A percentile compares a stretch with the other conserved stretches of the same genome.
phyloP scores from a whole-genome alignment of 345 rosid species.

The Jatropha curcas region DNA sequence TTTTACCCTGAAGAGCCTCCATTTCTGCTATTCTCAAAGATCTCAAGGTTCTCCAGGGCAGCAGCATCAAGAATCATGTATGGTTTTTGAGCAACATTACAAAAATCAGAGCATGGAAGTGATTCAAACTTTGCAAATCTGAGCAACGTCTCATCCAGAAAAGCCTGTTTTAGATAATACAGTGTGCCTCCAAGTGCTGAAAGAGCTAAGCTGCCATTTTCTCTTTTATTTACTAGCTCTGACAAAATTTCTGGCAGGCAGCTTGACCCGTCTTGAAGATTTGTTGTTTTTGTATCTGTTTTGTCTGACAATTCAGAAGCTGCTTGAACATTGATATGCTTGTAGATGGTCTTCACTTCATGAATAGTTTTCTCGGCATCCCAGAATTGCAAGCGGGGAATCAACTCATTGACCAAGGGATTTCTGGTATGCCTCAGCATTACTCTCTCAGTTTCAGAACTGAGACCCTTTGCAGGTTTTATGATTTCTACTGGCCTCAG shows the following conservation, averaged over 20 bases:
- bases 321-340: slow-evolving; percentile 38
- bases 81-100: slow-evolving; percentile 57
- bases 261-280: slow-evolving; percentile 33
- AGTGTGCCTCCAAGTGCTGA: slow-evolving; percentile 97
- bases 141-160: slow-evolving; percentile 85
- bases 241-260: slow-evolving; percentile 59
- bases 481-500: slow-evolving; percentile 92
- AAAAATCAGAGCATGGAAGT: slow-evolving; percentile 66
- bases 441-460: slow-evolving; percentile 74
- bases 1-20: slow-evolving; percentile 83
- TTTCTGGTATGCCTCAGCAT: slow-evolving; percentile 79
- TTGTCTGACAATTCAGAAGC: slow-evolving; percentile 36
- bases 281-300: slow-evolving; percentile 29
- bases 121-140: slow-evolving; percentile 84
- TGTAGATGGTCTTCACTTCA: slow-evolving; percentile 60
- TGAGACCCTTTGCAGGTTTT: slow-evolving; percentile 69
- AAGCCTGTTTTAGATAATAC: slow-evolving; percentile 84
- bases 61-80: slow-evolving; percentile 96
- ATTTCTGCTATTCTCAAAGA: slow-evolving; percentile 89
- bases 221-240: slow-evolving; percentile 53
- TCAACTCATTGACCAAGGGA: slow-evolving; percentile 81
- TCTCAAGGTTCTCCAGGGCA: slow-evolving; percentile 94
- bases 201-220: slow-evolving; percentile 62
- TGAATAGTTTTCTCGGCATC: slow-evolving; percentile 71
- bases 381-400: slow-evolving; percentile 82